phyloP scores from a whole-genome alignment of 2,329 filamentous ascomycete genomes.

The Sarocladiaceae sp. region DNA sequence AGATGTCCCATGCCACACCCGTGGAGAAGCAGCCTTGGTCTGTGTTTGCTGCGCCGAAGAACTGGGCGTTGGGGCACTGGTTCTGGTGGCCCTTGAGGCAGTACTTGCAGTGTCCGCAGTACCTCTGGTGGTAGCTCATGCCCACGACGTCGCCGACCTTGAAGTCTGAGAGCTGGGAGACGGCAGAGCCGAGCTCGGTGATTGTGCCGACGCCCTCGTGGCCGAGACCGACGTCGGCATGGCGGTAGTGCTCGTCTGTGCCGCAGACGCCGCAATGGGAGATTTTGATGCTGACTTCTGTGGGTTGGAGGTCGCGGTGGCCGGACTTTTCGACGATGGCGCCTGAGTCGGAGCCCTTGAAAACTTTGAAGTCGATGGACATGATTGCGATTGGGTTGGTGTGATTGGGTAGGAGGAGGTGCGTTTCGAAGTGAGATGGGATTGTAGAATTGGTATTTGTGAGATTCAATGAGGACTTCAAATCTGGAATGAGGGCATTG shows the following conservation, averaged over 20 bases:
- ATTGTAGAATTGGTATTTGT: too few relatives aligned
- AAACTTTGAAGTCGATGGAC: conserved; percentile 14
- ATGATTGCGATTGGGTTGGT: conserved; percentile 19
- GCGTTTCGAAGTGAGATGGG: too few relatives aligned
- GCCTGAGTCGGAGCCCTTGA: conserved; percentile 14
- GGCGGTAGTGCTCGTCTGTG: conserved; percentile 53
- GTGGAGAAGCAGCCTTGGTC: conserved; percentile 40
- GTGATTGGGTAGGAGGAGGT: not conserved
- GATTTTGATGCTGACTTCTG: conserved; percentile 59
- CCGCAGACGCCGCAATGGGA: conserved; percentile 63
- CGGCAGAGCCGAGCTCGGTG: conserved; percentile 2
- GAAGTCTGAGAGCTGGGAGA: conserved; percentile 28
- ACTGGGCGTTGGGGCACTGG: conserved; percentile 27
- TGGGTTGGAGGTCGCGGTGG: conserved; percentile 10
- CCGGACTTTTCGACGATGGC: conserved; percentile 12
- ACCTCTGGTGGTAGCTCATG: conserved; percentile 35
- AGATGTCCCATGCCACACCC: conserved; percentile 37
- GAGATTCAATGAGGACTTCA: too few relatives aligned
- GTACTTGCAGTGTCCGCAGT: conserved; percentile 32
- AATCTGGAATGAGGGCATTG: too few relatives aligned
- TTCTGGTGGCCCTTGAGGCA: conserved; percentile 31
- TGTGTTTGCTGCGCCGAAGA: conserved; percentile 29
- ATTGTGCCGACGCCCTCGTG: conserved; percentile 59
- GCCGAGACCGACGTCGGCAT: conserved; percentile 52
- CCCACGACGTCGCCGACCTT: conserved; percentile 60